Base-by-base conservation (phyloP, 208 protist genomes). In the Porcisia deanei region DNA sequence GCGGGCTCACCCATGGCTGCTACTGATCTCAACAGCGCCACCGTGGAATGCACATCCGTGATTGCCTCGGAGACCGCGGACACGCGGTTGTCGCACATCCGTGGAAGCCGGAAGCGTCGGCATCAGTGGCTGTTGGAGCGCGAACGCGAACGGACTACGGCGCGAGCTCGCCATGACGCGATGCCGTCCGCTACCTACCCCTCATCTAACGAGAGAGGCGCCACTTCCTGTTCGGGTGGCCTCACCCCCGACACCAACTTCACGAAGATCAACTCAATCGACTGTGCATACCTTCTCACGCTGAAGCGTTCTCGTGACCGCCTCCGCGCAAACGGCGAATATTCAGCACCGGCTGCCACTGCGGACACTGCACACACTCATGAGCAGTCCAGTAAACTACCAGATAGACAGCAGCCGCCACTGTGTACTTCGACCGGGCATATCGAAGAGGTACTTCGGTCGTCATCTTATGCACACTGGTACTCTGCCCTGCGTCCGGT, bases 51-150 rank as follows among this genome's bases (percentile, higher is more conserved):
- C 22, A 8, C 39, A 39, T 43, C 63, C 6, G 37, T 18, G 0
- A n/a, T 67, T 6, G 22, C 41, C 20, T 43, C 41, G 8, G 41
- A 47, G 16, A 67, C 22, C 22, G 41, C 10, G 34, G 20, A 30
- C 10, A 18, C 1, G 41, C 25, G 41, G 20, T 43, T 30, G 37
- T 43, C 68, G 53, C 20, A 25, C 53, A 47, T 41, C 14, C 6
- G 66, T 22, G 41, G 6, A 47, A 71, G 47, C 30, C 68, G 71
- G 25, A 75, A 75, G 49, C 72, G 79, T 39, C 75, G 75, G 25
- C 73, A 73, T 57, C 73, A 69, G 49, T 75, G 79, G 34, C 34
- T 45, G 3, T 68, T 53, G 10, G 55, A 69, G 39, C 37, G 18
- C 53, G 4, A 14, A 30, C 55, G 39, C 22, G 39, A 41, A 9